Evolutionary conservation across 768 basidiomycete genomes (phyloP).

Genomic region (Strobilomyces dryophilus): DNA sequence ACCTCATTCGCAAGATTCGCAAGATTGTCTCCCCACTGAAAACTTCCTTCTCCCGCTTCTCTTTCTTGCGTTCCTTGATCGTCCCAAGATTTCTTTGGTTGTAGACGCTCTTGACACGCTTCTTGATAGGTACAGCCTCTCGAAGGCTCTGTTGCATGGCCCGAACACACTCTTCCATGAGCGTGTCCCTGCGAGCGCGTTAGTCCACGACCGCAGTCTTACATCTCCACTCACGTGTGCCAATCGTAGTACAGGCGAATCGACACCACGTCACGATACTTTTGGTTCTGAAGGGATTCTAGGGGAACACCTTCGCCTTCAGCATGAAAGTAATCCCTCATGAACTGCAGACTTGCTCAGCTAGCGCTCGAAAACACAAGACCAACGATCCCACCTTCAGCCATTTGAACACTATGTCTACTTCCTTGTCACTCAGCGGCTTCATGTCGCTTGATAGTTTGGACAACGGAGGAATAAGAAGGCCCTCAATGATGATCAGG

Average conservation of each 20-base stretch:
- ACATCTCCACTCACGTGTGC: conserved; percentile 62
- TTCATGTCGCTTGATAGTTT: conserved; percentile 87
- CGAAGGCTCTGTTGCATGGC: conserved; percentile 90
- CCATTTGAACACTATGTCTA: conserved; percentile 99
- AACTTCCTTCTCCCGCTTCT: conserved; percentile 73
- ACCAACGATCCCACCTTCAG: conserved; percentile 57
- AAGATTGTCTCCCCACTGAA: conserved; percentile 87
- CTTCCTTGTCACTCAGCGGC: conserved; percentile 90
- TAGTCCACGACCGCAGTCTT: neutral
- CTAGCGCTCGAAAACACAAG: neutral
- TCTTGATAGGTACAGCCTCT: conserved; percentile 70
- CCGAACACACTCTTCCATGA: conserved; percentile 94
- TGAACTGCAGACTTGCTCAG: conserved; percentile 51
- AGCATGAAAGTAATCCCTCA: conserved; percentile 93
- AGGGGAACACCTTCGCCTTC: conserved; percentile 88
- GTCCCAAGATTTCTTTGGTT: conserved; percentile 93
- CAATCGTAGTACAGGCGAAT: conserved; percentile 96
- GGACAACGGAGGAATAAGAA: conserved; percentile 88
- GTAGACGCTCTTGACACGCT: conserved; percentile 90
- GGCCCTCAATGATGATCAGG: conserved; percentile 73
- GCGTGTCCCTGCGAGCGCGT: conserved; percentile 51
- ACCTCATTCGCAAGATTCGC: conserved; percentile 95
- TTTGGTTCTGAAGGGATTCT: conserved; percentile 86
- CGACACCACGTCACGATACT: conserved; percentile 87
- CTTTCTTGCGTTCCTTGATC: conserved; percentile 89